Base-by-base conservation (phyloP, 768 basidiomycete genomes). In the Boletus edulis region DNA sequence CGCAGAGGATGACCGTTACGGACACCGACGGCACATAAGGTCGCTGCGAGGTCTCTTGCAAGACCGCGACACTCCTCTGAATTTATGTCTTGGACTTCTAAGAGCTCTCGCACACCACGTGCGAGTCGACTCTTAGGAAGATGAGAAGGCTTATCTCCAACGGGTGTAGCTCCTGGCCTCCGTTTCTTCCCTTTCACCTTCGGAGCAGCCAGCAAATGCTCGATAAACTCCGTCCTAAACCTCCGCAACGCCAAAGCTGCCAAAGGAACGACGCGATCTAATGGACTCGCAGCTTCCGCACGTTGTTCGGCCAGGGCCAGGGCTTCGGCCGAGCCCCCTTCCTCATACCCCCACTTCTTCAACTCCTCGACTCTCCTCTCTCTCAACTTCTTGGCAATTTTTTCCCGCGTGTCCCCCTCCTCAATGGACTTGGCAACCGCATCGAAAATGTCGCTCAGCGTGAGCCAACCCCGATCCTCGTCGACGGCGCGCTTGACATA, bases 401-500 rank as follows among this genome's bases (percentile, higher is more conserved):
- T 79, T 64, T 84, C 84, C 27, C 82, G 80, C n/a, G 80, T 78
- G 60, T 81, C 81, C 39, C 71, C 73, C 50, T 82, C 77, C 44
- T 72, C 70, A 46, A 81, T 73, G 20, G 76, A 76, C 61, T 78
- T 81, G 47, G 82, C 79, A 50, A 84, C 79, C 24, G 80, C 79
- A 63, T 85, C 80, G 56, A 89, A 69, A 15, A 86, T 78, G 65
- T 89, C 87, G 49, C 75, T 76, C 41, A 89, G 72, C 31, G 84
- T 80, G 40, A 90, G 76, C 89, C 89, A 91, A 40, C 89, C 88
- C 59, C 77, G 81, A 70, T 89, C 89, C 69, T 91, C 87, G 68
- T 91, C 88, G 15, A 86, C 75, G 43, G 85, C 86, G 27, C 87
- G 84, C 65, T 86, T 86, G 58, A 91, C 85, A 65, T 86, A 86